Evolutionary conservation across 2,329 filamentous ascomycete genomes (phyloP), one percentile per base, ranked within the genome.

Genomic region (Microsporum ferrugineum): DNA sequence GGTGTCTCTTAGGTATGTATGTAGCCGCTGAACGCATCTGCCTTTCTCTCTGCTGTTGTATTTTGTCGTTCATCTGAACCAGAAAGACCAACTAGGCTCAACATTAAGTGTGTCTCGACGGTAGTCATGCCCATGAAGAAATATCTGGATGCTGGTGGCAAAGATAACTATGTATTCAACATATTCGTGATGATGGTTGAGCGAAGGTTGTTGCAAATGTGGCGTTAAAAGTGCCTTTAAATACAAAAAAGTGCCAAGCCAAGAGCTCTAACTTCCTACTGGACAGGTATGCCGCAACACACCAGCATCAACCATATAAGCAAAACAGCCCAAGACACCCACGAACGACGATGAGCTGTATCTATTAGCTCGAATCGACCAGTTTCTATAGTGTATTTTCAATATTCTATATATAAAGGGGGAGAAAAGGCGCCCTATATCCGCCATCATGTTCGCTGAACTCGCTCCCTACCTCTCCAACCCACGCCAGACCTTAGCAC

Each of bases 401-500:
- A 55, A 55, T 36, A n/a, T 31, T 31, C 51, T 10, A 5, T 23
- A 43, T 43, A 4, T 6, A 43, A n/a, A 36, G 12, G 31, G 17
- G 27, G 33, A 47, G 17, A 47, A 47, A 47, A 27, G 17, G 17
- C 17, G 14, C 1, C 27, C 14, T 10, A 36, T 4, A 55, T 17
- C 64, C 60, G 61, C 68, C 69, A 77, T 60, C 62, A 91, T 91
- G 88, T 70, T 92, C 65, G 84, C 85, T 51, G 77, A 80, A 65
- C 79, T 95, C 65, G 77, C 80, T 63, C 75, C 76, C 60, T 78
- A 83, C 70, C 67, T 76, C 59, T 69, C 74, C 43, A 91, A 89
- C 74, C 87, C 89, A 66, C 87, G 91, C 74, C 89, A 95, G 73
- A 82, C 88, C 60, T 85, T 90, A 68, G 81, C 84, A 57, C 90